Conservation (phyloP, 441 rosid species). For the Gossypium schwendimanii region DNA sequence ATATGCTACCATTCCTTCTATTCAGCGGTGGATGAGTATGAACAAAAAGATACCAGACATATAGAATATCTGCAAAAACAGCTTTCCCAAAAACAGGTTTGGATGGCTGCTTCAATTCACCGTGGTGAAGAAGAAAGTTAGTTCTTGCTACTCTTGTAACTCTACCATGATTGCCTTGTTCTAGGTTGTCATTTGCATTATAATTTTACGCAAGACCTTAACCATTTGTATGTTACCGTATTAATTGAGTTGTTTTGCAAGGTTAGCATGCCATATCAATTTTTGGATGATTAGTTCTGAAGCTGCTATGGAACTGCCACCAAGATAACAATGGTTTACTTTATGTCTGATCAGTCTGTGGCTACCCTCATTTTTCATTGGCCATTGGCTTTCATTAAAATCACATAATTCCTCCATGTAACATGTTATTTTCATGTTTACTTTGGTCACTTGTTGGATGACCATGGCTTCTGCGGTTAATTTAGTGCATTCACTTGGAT, state of each 20-base stretch:
- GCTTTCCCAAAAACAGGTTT: slow-evolving; percentile 51
- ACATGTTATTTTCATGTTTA: neutral
- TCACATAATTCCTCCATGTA: neutral
- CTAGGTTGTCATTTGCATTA: neutral
- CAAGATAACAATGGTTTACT: neutral
- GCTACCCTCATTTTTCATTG: neutral
- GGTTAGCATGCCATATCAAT: neutral
- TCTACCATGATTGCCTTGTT: slow-evolving; percentile 1
- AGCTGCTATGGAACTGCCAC: slow-evolving; percentile 3
- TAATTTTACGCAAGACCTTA: slow-evolving; percentile 3
- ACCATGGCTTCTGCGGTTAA: neutral
- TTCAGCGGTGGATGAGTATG: slow-evolving; percentile 48
- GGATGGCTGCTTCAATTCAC: slow-evolving; percentile 97
- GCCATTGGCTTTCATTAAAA: neutral
- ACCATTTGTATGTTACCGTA: neutral
- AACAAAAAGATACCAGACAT: slow-evolving; percentile 28
- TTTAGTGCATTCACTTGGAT: slow-evolving; percentile 1
- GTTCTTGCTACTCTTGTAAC: slow-evolving; percentile 11
- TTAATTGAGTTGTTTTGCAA: neutral
- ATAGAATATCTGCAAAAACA: slow-evolving; percentile 49
- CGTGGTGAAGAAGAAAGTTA: slow-evolving; percentile 87
- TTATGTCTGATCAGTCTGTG: neutral
- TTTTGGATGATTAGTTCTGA: slow-evolving; percentile 1
- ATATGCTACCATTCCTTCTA: slow-evolving; percentile 10
- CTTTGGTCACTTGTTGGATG: neutral